phyloP scores from a whole-genome alignment of 2,329 filamentous ascomycete genomes.

The Fonsecaea nubica region DNA sequence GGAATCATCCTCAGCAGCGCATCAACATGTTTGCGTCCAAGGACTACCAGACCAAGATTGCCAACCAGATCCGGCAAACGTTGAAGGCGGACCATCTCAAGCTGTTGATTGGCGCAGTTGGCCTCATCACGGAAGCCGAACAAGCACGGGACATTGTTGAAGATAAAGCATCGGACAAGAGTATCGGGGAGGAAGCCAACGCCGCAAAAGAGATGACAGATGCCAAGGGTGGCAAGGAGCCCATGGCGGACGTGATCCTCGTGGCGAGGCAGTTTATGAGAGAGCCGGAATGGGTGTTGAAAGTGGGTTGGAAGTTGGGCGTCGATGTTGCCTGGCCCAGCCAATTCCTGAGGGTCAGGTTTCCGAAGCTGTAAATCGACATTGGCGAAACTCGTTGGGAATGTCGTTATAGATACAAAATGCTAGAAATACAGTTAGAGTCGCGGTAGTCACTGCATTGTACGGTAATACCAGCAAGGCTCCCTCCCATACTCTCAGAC shows the following conservation, averaged over 20 bases:
- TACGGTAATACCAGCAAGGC: not conserved
- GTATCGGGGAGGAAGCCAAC: constrained; percentile 36
- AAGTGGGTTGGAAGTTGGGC: constrained; percentile 57
- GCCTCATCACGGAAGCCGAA: constrained; percentile 60
- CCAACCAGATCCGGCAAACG: constrained; percentile 52
- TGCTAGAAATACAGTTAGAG: not conserved
- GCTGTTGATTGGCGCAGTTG: constrained; percentile 60
- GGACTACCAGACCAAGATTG: constrained; percentile 60
- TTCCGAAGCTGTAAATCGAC: constrained; percentile 33
- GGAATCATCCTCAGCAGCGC: constrained; percentile 57
- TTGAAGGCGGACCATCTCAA: constrained; percentile 47
- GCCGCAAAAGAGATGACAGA: constrained; percentile 38
- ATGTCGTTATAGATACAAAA: constrained; percentile 11
- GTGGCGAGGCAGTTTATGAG: constrained; percentile 62
- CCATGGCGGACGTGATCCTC: constrained; percentile 56
- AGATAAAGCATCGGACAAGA: constrained; percentile 36
- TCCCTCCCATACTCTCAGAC: not conserved
- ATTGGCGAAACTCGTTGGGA: not conserved
- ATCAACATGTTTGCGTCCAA: constrained; percentile 50
- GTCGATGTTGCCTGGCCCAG: constrained; percentile 57
- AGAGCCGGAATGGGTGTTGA: constrained; percentile 62
- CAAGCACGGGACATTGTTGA: constrained; percentile 58
- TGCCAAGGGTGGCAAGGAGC: constrained; percentile 32
- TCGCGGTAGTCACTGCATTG: not conserved
- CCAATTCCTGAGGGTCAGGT: constrained; percentile 52